Evolutionary conservation across 1,284 basidiomycete genomes (phyloP), one percentile per base, ranked within the genome.

Genomic region (Ceratobasidium sp.): DNA sequence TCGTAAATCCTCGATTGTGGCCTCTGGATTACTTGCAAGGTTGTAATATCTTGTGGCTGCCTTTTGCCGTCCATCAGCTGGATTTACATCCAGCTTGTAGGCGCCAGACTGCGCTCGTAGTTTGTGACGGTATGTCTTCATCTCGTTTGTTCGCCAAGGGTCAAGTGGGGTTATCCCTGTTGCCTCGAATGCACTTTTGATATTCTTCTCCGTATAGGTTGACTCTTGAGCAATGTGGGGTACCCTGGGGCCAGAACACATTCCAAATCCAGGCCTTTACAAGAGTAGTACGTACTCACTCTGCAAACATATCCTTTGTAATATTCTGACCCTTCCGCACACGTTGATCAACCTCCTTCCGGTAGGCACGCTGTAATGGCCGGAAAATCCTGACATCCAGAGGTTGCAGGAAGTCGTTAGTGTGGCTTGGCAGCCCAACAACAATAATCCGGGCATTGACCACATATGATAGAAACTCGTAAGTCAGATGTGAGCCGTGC

Each of bases 331-430:
- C 30, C 52, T 52, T 46, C 38, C 33, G 59, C 57, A 64, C 65
- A 38, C 35, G 57, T 18, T 27, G 30, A 20, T 5, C 57, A 41
- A 71, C 69, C 14, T 55, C 55, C 41, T 71, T 55, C 4, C 69
- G 7, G 44, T 60, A 71, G 27, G n/a, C 46, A 3, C 55, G 27
- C 41, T 71, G 69, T 3, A 85, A 77, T 8, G 81, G 83, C 0
- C 83, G 80, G 80, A 87, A 87, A 6, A 84, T 80, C 0, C 84
- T 84, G 44, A 87, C 85, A 82, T 87, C 85, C 8, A 85, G 82
- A 0, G 85, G 85, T 76, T 87, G 86, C 0, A 86, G 82, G 3
- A 80, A 78, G 70, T 87, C 85, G 0, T 86, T 87, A 0, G 83
- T 86, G 70, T 87, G 84, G 0, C 85, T 81, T 2, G 85, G 85